A percentile compares a stretch with the other conserved stretches of the same genome.
phyloP scores from a whole-genome alignment of 2,329 filamentous ascomycete genomes.

The Ophiosphaerella narmari region DNA sequence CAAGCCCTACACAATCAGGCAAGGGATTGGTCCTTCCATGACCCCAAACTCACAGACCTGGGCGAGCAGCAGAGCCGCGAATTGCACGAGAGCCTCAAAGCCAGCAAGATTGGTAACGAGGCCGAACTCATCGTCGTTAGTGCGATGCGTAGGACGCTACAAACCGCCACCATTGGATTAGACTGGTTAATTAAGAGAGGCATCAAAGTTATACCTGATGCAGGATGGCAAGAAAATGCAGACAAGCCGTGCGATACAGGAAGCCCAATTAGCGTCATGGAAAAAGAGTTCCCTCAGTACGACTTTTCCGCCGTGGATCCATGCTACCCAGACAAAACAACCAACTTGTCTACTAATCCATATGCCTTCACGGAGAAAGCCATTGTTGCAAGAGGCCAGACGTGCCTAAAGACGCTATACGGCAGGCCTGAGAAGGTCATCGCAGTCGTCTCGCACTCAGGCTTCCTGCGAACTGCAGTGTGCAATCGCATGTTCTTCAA shows the following conservation, averaged over 20 bases:
- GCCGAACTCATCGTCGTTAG: conserved; percentile 64
- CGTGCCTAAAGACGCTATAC: conserved; percentile 57
- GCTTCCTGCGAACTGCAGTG: conserved; percentile 64
- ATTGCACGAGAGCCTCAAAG: conserved; percentile 45
- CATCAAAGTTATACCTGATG: conserved; percentile 61
- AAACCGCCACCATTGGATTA: conserved; percentile 64
- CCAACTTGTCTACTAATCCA: conserved; percentile 36
- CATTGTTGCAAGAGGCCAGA: conserved; percentile 61
- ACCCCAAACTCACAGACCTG: conserved; percentile 49
- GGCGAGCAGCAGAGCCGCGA: conserved; percentile 49
- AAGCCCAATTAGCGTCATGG: conserved; percentile 51
- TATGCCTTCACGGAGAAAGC: conserved; percentile 61
- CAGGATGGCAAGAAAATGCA: conserved; percentile 65
- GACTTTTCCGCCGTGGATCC: conserved; percentile 64
- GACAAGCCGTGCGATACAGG: conserved; percentile 66
- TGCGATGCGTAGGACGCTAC: conserved; percentile 68
- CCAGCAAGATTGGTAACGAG: conserved; percentile 47
- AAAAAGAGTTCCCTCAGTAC: conserved; percentile 58
- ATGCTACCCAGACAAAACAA: conserved; percentile 66
- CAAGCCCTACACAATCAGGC: conserved; percentile 52
- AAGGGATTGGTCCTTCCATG: conserved; percentile 48
- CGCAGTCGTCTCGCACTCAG: conserved; percentile 68
- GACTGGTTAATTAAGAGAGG: conserved; percentile 59
- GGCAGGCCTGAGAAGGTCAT: conserved; percentile 64
- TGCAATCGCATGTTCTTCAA: conserved; percentile 59